Evolutionary conservation across 1,139 yeast genomes (phyloP).

Genomic region (Suhomyces terraborum): DNA sequence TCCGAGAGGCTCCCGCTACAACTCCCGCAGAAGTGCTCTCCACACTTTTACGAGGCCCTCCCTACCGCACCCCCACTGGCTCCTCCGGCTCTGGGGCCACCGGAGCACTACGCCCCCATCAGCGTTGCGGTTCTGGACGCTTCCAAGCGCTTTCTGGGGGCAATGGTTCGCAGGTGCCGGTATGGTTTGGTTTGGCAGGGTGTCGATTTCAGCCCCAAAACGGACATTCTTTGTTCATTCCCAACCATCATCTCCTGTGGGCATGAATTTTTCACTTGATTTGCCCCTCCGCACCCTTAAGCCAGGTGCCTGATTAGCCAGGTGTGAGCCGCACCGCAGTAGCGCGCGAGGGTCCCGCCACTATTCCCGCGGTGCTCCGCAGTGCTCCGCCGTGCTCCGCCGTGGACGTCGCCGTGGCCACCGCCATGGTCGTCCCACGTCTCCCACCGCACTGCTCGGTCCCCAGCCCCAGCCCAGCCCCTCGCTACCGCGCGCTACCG

Average conservation of each 20-base stretch:
- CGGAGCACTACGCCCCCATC: no score
- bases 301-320: slow-evolving; percentile 1
- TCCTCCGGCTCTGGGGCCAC: neutral
- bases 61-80: neutral
- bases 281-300: slow-evolving; percentile 1
- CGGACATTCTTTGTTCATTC: slow-evolving; percentile 1
- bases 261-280: neutral
- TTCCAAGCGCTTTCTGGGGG: no score
- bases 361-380: neutral
- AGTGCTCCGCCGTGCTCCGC: no score
- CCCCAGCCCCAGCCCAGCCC: no score
- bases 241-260: slow-evolving; percentile 1
- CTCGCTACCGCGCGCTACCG: no score
- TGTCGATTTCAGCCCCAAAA: neutral
- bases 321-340: slow-evolving; percentile 1
- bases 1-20: no score
- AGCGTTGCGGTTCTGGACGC: no score
- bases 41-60: neutral
- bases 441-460: no score
- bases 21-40: no score
- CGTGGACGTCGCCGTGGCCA: no score
- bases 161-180: neutral
- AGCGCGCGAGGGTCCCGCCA: neutral
- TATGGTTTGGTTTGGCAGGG: neutral
- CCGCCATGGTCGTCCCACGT: no score